These are phyloP conservation scores for Termitomyces sp. DNA, from an alignment of 768 basidiomycete genomes.

Conservation along the genomic window DNA sequence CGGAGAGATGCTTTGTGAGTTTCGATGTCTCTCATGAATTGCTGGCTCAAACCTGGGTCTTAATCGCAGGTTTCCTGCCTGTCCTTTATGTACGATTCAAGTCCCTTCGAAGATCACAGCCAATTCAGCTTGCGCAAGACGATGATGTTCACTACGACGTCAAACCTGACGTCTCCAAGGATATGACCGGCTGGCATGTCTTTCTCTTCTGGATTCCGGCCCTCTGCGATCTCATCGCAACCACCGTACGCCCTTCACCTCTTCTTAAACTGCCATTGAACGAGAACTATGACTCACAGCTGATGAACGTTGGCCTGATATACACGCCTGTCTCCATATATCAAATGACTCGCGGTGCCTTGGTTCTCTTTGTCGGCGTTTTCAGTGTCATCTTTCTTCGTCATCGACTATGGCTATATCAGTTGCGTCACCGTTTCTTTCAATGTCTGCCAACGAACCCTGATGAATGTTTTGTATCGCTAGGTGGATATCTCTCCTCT, in stretches of 20 bases:
- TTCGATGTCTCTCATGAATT: slow-evolving; percentile 18
- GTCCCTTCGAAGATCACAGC: slow-evolving; percentile 45
- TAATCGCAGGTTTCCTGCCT: slow-evolving; percentile 72
- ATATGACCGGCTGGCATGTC: slow-evolving; percentile 65
- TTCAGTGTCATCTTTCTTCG: slow-evolving; percentile 90
- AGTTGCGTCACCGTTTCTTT: slow-evolving; percentile 43
- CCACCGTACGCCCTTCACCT: slow-evolving; percentile 53
- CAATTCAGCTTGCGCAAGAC: slow-evolving; percentile 52
- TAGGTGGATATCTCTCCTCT: slow-evolving; percentile 87
- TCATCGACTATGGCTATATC: slow-evolving; percentile 82
- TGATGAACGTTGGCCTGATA: slow-evolving; percentile 95
- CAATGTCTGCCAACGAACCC: background rate
- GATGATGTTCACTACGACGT: slow-evolving; percentile 35
- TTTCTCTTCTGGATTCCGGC: slow-evolving; percentile 54
- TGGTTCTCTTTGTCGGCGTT: slow-evolving; percentile 90
- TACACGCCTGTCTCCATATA: slow-evolving; percentile 97
- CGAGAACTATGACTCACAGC: slow-evolving; percentile 26
- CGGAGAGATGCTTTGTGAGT: slow-evolving; percentile 92
- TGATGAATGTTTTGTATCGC: slow-evolving; percentile 10
- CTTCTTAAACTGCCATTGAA: background rate
- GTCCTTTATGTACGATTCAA: slow-evolving; percentile 69
- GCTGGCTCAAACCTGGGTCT: slow-evolving; percentile 11
- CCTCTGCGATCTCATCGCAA: slow-evolving; percentile 85
- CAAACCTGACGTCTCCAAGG: slow-evolving; percentile 33
- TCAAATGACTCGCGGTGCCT: slow-evolving; percentile 92